phyloP scores from a whole-genome alignment of 2,329 filamentous ascomycete genomes.

The Penicillium sclerotiorum region DNA sequence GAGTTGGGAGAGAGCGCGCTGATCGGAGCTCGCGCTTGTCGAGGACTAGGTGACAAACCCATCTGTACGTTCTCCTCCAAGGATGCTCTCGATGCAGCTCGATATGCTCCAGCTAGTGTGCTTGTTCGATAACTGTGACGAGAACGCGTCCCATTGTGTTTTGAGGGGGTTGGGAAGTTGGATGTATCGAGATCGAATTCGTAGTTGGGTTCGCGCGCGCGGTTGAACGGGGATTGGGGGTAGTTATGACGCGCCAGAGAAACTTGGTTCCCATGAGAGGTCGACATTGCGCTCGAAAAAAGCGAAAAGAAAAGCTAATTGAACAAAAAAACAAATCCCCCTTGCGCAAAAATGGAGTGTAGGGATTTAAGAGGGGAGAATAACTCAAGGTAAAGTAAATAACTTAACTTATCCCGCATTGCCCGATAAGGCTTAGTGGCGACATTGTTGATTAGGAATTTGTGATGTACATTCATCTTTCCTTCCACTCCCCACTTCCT shows the following conservation, averaged over 20 bases:
- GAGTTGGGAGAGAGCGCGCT: slow-evolving; percentile 35
- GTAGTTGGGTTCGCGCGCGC: slow-evolving; percentile 29
- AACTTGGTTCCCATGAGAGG: slow-evolving; percentile 30
- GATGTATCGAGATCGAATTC: slow-evolving; percentile 33
- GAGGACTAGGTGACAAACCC: slow-evolving; percentile 35
- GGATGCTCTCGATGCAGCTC: slow-evolving; percentile 34
- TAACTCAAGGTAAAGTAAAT: no score
- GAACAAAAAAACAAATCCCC: background rate
- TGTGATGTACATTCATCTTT: background rate
- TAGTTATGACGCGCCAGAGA: slow-evolving; percentile 35
- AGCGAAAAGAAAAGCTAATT: slow-evolving; percentile 3
- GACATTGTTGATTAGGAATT: background rate
- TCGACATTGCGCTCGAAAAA: slow-evolving; percentile 33
- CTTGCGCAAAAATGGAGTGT: background rate
- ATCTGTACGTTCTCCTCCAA: slow-evolving; percentile 27
- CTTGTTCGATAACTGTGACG: slow-evolving; percentile 40
- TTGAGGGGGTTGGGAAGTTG: slow-evolving; percentile 31
- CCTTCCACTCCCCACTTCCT: background rate
- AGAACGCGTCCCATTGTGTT: slow-evolving; percentile 31
- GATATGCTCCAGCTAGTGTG: slow-evolving; percentile 44
- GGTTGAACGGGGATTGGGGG: slow-evolving; percentile 36
- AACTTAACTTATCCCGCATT: slow-evolving; percentile 19
- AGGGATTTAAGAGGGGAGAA: background rate
- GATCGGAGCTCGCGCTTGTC: slow-evolving; percentile 26
- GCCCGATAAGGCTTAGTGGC: slow-evolving; percentile 22